Evolutionary conservation across 78 protist species (phyloP), one percentile per base, ranked within the genome.

Genomic region (Neovahlkampfia damariscottae): DNA sequence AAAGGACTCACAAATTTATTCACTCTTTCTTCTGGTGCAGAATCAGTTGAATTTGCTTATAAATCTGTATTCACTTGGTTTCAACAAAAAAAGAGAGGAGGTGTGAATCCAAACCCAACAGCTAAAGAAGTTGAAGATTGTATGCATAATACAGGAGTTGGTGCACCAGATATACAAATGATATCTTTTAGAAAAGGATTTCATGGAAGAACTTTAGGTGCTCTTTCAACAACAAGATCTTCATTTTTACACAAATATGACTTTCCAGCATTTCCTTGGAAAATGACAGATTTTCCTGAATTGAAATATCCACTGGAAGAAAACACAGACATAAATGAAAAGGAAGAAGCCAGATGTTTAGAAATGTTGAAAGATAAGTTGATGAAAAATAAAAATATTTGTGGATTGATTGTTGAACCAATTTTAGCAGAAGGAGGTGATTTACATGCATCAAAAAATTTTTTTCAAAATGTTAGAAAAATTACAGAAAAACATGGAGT

Each of bases 221-320:
- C 88, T 2, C 89, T 88, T 37, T 74, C 88, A 3, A 79, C 87
- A 32, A 88, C 92, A 38, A 81, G 91, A 34, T 82, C 87, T 28
- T 85, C 84, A 77, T 80, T 89, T 19, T 59, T 88, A 70, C 90
- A 88, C 80, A 88, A 88, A 66, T 72, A 85, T 38, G 92, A 88
- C 35, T 80, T 88, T 8, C 92, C 92, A 34, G 89, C 92, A 9
- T 88, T 88, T 40, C 82, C 77, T 35, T 88, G 90, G 90, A 88
- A 88, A 29, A 80, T 82, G 35, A 86, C 91, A 0, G 40, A 72
- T 8, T 88, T 88, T 82, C 91, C 91, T 28, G 36, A 50, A 29
- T 86, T 88, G 36, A 88, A 86, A 50, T 88, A 87, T 39, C 92
- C 92, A 59, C 73, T 88, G 41, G 88, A 41, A 4, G 58, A 78